phyloP scores from a whole-genome alignment of 768 basidiomycete genomes.

The Porphyrellus cyaneotinctus region DNA sequence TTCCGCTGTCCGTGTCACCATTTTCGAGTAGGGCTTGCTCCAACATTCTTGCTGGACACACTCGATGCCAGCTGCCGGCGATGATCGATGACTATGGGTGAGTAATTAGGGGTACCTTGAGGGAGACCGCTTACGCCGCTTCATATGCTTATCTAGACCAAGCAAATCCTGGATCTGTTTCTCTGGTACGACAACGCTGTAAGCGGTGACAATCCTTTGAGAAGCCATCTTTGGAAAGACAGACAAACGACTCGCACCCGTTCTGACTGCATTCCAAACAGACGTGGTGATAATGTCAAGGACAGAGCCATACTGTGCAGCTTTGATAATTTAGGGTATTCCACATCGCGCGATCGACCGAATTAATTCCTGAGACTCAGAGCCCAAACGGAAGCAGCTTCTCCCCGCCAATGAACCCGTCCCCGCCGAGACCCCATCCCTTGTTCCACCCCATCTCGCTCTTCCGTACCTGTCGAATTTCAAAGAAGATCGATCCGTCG shows the following conservation, averaged over 20 bases:
- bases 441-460: conserved; percentile 25
- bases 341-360: too few species aligned
- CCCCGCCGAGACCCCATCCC: conserved; percentile 29
- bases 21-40: too few species aligned
- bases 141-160: neutral
- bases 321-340: neutral
- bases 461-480: conserved; percentile 26
- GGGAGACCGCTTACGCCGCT: neutral
- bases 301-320: neutral
- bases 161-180: neutral
- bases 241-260: neutral
- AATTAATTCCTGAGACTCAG: too few species aligned
- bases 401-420: conserved; percentile 30
- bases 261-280: neutral
- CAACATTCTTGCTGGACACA: too few species aligned
- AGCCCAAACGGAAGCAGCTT: conserved; percentile 28
- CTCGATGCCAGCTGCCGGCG: too few species aligned
- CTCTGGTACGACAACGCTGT: neutral
- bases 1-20: too few species aligned
- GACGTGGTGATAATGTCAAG: neutral
- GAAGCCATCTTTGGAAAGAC: neutral
- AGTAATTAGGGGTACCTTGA: neutral
- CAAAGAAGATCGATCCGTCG: conserved; percentile 39
- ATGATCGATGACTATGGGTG: too few species aligned
- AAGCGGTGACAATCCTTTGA: conserved; percentile 18